A percentile compares a stretch with the other conserved stretches of the same genome.
phyloP scores from a whole-genome alignment of 1,284 basidiomycete species.

The Tylopilus sp. region DNA sequence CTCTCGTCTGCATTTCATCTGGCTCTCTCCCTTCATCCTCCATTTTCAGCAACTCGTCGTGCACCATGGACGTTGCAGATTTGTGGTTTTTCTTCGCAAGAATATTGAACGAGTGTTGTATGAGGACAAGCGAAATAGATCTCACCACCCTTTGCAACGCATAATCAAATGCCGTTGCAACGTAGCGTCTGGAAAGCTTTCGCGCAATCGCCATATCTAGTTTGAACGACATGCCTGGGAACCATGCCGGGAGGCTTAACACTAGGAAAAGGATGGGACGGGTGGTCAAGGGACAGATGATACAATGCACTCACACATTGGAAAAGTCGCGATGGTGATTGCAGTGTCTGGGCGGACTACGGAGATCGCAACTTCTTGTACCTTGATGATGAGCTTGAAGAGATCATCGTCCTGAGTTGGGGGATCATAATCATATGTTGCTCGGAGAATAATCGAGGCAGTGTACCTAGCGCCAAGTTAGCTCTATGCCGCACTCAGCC shows the following conservation, averaged over 20 bases:
- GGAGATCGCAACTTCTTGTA: background rate
- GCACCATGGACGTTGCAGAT: conserved; percentile 19
- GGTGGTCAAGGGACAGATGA: no score
- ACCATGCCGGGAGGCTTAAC: conserved; percentile 19
- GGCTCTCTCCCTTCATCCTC: conserved; percentile 1
- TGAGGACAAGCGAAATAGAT: background rate
- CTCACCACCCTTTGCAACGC: conserved; percentile 7
- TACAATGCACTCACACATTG: conserved; percentile 15
- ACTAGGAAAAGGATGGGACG: conserved; percentile 1
- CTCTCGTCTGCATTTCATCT: conserved; percentile 1
- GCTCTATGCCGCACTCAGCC: background rate
- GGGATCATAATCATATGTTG: conserved; percentile 26
- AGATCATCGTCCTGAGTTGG: conserved; percentile 15
- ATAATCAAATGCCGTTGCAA: conserved; percentile 18
- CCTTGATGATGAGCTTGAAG: conserved; percentile 12
- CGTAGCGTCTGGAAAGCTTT: conserved; percentile 3
- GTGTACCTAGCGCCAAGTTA: conserved; percentile 9
- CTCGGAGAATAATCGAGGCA: conserved; percentile 22
- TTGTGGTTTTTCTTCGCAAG: background rate
- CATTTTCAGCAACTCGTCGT: conserved; percentile 12
- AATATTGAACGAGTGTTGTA: background rate
- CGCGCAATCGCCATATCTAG: background rate
- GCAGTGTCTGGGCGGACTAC: conserved; percentile 13
- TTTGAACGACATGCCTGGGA: conserved; percentile 26
- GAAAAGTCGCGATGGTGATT: conserved; percentile 11